phyloP scores from a whole-genome alignment of 169 alveolate species.

The Plasmodium vinckei region DNA sequence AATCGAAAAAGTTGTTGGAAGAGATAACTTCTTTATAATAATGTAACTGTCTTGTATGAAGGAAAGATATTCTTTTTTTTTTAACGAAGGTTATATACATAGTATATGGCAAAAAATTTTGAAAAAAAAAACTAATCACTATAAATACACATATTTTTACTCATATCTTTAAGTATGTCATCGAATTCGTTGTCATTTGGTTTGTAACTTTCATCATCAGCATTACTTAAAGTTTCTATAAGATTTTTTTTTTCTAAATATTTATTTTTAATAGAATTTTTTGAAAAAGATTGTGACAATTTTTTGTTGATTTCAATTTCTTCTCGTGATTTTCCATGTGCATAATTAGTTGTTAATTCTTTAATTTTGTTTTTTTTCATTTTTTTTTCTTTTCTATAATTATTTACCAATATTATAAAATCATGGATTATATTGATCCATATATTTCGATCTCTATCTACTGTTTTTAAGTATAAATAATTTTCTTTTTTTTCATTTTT shows the following conservation, averaged over 20 bases:
- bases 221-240: slow-evolving; percentile 37
- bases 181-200: slow-evolving; percentile 3
- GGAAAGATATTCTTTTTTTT: no score
- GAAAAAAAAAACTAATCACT: slow-evolving; percentile 22
- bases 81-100: no score
- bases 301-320: slow-evolving; percentile 32
- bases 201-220: slow-evolving; percentile 32
- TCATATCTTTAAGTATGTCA: slow-evolving; percentile 7
- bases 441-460: slow-evolving; percentile 55
- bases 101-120: background rate
- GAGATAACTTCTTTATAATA: no score
- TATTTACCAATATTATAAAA: slow-evolving; percentile 44
- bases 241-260: slow-evolving; percentile 40
- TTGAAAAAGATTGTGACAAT: slow-evolving; percentile 54
- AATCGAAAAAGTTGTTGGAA: no score
- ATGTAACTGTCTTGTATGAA: no score
- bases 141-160: slow-evolving; percentile 48
- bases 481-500: slow-evolving; percentile 61
- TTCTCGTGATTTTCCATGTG: slow-evolving; percentile 33
- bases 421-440: slow-evolving; percentile 69
- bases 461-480: slow-evolving; percentile 45
- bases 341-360: slow-evolving; percentile 11
- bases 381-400: slow-evolving; percentile 52
- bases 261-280: slow-evolving; percentile 56
- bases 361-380: slow-evolving; percentile 44